Base-by-base conservation (phyloP, 2,329 filamentous ascomycete genomes). In the Xylaria arbuscula region DNA sequence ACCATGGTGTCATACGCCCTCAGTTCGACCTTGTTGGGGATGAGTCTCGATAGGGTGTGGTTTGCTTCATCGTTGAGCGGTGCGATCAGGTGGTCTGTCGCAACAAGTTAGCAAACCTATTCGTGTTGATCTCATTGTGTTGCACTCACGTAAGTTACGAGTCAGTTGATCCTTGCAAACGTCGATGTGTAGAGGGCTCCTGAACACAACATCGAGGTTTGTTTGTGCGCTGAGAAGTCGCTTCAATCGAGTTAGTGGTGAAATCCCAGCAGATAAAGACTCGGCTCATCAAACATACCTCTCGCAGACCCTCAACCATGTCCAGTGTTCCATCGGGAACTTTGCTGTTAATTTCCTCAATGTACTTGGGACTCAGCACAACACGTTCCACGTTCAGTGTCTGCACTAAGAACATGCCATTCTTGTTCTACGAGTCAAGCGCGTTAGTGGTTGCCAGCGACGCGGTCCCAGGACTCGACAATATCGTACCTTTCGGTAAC, bases 111-210 rank as follows among this genome's bases (percentile, higher is more conserved):
- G 64, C 19, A n/a, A 59, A 19, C 19, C 11, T 36, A 28, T 17
- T 42, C 47, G 13, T 13, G 1, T 10, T 13, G 9, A 28, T n/a
- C 2, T 34, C 2, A 15, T 32, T 34, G 54, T 55, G 51, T 10
- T 55, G 61, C 40, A 63, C 36, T 69, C 64, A 72, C 70, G 70
- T 42, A 72, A 68, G 62, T 72, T 72, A 15, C 68, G 62, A 15
- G 70, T 72, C 15, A 72, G 58, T 45, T 72, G 70, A 62, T 70
- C 70, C 47, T 72, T 72, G 65, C 70, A 72, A 17, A 72, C 70
- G 28, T 72, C 70, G 34, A 72, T 72, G 40, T 72, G 70, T 4
- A 72, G 54, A 51, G 70, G 70, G 64, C 70, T 72, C 45, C 70
- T 64, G 59, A 72, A 72, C 10, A 72, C 70, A 34, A 72, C 68